Evolutionary conservation across 768 basidiomycete species (phyloP).

Genomic region (Pisolithus tinctorius): DNA sequence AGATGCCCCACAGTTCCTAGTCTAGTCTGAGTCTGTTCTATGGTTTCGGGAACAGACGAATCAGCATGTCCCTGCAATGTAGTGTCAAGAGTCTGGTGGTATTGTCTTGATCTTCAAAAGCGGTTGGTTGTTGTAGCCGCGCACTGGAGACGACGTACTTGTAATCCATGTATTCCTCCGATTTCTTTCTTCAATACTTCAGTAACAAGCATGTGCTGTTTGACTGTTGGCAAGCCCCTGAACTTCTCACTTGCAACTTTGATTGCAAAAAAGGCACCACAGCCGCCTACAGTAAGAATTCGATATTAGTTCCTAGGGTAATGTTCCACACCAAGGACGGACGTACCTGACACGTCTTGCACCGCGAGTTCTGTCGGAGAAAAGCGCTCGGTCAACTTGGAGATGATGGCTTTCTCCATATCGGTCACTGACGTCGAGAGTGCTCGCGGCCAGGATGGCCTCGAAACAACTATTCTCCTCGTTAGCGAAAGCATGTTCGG

Average conservation of each 20-base stretch:
- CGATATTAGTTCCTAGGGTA: background rate
- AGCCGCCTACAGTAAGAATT: constrained; percentile 60
- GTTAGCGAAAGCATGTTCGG: constrained; percentile 28
- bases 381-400: constrained; percentile 71
- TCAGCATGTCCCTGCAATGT: background rate
- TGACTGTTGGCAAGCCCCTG: constrained; percentile 78
- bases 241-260: constrained; percentile 80
- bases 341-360: constrained; percentile 89
- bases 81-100: constrained; percentile 13
- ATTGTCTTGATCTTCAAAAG: constrained; percentile 37
- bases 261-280: constrained; percentile 96
- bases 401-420: constrained; percentile 50
- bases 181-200: constrained; percentile 85
- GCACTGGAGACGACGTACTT: constrained; percentile 45
- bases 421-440: constrained; percentile 23
- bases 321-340: background rate
- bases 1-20: no score
- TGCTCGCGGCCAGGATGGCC: constrained; percentile 23
- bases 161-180: constrained; percentile 85
- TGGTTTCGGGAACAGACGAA: background rate
- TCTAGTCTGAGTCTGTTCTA: no score
- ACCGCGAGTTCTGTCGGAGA: constrained; percentile 77
- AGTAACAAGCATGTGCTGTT: constrained; percentile 91
- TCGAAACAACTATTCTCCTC: constrained; percentile 28
- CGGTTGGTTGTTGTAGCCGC: constrained; percentile 3